A percentile compares a stretch with the other conserved stretches of the same genome.
These are phyloP conservation scores for Citrus trifoliata DNA, from an alignment of 345 rosid genomes.

Conservation along the genomic window DNA sequence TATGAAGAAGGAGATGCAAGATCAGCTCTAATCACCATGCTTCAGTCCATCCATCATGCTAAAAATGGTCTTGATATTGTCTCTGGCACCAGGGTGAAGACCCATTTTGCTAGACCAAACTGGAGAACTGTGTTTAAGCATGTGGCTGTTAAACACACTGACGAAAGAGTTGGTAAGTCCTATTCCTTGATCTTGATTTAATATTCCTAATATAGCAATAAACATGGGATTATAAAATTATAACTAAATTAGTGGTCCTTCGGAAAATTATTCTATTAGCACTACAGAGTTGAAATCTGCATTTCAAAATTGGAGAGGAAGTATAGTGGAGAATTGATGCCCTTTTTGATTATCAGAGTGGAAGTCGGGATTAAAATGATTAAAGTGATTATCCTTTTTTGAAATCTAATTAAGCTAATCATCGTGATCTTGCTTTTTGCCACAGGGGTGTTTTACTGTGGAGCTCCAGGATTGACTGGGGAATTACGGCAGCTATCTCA, in stretches of 20 bases:
- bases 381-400: background rate
- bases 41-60: slow-evolving; percentile 71
- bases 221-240: background rate
- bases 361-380: background rate
- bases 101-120: slow-evolving; percentile 68
- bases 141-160: slow-evolving; percentile 53
- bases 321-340: background rate
- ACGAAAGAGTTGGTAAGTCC: slow-evolving; percentile 64
- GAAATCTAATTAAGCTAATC: background rate
- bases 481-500: slow-evolving; percentile 53
- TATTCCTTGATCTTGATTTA: background rate
- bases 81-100: slow-evolving; percentile 57
- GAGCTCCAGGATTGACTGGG: slow-evolving; percentile 54
- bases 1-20: slow-evolving; percentile 87
- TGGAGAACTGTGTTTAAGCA: slow-evolving; percentile 73
- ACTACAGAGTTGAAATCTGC: too few relatives aligned
- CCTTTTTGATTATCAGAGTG: background rate
- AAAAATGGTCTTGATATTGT: slow-evolving; percentile 69
- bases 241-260: background rate
- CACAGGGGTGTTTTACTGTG: slow-evolving; percentile 74
- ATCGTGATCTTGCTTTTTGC: background rate
- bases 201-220: background rate
- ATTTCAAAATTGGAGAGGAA: too few relatives aligned
- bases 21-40: slow-evolving; percentile 76
- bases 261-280: too few relatives aligned